Percentiles rank a stretch among this genome's conserved stretches.
phyloP scores from a whole-genome alignment of 306 rosid species.

The Cajanus cajan region DNA sequence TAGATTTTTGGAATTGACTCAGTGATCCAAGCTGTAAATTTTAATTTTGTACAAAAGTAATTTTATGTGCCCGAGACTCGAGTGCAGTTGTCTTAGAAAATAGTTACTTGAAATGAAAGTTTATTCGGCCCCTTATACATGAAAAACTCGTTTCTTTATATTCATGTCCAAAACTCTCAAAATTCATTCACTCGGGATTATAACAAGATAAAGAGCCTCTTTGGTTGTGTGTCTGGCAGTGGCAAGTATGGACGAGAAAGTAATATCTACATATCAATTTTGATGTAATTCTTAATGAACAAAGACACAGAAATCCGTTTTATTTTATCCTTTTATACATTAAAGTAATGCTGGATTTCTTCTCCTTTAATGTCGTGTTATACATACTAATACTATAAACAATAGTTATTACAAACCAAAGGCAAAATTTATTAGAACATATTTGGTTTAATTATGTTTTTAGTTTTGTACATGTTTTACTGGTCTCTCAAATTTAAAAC shows the following conservation, averaged over 20 bases:
- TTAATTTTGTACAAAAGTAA: conserved; percentile 39
- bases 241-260: too few species aligned
- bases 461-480: too few species aligned
- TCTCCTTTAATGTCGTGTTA: neutral
- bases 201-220: neutral
- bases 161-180: neutral
- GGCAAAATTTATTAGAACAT: neutral
- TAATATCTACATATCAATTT: too few species aligned
- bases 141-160: conserved; percentile 34
- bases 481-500: too few species aligned
- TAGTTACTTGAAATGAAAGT: neutral
- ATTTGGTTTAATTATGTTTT: too few species aligned
- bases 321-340: neutral
- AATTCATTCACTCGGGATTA: neutral
- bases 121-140: neutral
- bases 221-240: neutral
- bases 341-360: neutral
- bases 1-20: conserved; percentile 24
- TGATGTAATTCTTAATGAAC: too few species aligned
- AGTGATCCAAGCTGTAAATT: conserved; percentile 43
- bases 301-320: too few species aligned
- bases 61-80: neutral
- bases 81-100: conserved; percentile 1
- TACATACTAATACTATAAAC: neutral
- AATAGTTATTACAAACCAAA: neutral